phyloP scores from a whole-genome alignment of 805 yeast genomes.

The Ascoidea asiatica region DNA sequence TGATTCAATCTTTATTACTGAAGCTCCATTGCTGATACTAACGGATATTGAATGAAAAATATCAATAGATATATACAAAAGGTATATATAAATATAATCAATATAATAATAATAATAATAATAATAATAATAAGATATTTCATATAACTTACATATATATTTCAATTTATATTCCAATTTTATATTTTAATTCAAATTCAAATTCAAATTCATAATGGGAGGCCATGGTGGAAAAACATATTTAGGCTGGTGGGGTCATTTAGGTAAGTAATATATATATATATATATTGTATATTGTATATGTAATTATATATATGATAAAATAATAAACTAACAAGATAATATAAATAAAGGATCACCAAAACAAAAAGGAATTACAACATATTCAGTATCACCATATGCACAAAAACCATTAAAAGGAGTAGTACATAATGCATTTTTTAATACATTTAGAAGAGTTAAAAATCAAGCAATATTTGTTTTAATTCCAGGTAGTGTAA shows the following conservation, averaged over 20 bases:
- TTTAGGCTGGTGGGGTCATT: slow-evolving; percentile 97
- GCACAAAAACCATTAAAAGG: slow-evolving; percentile 92
- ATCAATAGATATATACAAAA: no score
- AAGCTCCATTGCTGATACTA: no score
- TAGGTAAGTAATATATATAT: slow-evolving; percentile 39
- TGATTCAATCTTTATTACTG: no score
- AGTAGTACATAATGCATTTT: slow-evolving; percentile 69
- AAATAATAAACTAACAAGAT: slow-evolving; percentile 1
- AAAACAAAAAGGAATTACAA: slow-evolving; percentile 72
- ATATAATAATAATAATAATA: no score
- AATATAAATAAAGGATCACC: slow-evolving; percentile 37
- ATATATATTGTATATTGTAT: not conserved
- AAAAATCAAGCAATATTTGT: slow-evolving; percentile 73
- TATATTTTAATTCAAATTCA: no score
- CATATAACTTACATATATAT: no score
- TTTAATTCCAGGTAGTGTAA: slow-evolving; percentile 61
- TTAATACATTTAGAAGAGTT: slow-evolving; percentile 91
- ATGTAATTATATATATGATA: slow-evolving; percentile 3
- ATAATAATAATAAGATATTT: no score
- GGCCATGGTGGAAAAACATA: slow-evolving; percentile 65
- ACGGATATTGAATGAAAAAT: no score
- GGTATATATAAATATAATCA: no score
- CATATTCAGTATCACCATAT: slow-evolving; percentile 84
- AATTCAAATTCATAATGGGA: slow-evolving; percentile 42
- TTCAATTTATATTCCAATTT: no score